These are phyloP conservation scores for Verbena officinalis DNA, from an alignment of 257 asterid genomes.

Conservation along the genomic window DNA sequence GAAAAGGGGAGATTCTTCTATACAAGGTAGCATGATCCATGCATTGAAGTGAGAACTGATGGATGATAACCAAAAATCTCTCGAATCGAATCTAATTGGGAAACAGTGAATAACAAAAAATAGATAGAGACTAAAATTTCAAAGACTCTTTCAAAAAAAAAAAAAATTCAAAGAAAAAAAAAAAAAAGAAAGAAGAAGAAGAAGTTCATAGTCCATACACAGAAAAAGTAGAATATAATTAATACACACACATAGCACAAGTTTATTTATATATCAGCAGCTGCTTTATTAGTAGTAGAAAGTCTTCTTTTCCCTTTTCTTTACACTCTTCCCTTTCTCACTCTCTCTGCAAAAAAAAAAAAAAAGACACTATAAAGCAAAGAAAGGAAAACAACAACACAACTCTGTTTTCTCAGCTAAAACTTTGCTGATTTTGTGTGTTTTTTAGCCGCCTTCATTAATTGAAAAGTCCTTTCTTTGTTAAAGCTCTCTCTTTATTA, in stretches of 20 bases:
- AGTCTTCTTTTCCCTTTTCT: conserved; percentile 28
- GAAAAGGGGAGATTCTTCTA: background rate
- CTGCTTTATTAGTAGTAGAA: conserved; percentile 35
- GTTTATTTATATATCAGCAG: conserved; percentile 27
- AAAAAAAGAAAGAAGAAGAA: background rate
- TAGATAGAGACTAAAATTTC: background rate
- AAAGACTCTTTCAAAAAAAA: conserved; percentile 16
- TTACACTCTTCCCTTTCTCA: conserved; percentile 11
- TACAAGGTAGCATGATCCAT: conserved; percentile 17
- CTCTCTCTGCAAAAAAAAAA: conserved; percentile 21
- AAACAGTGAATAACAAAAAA: conserved; percentile 14
- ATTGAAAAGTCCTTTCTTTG: background rate
- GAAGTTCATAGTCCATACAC: conserved; percentile 34
- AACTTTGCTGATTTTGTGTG: conserved; percentile 32
- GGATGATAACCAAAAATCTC: conserved; percentile 11
- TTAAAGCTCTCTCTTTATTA: conserved; percentile 6
- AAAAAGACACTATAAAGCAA: conserved; percentile 26
- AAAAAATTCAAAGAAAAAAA: background rate
- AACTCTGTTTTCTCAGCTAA: conserved; percentile 27
- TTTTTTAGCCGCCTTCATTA: conserved; percentile 38
- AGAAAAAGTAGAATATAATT: background rate
- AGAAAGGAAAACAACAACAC: conserved; percentile 18
- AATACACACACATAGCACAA: conserved; percentile 9
- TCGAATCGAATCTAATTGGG: conserved; percentile 35
- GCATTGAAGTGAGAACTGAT: conserved; percentile 29